Percentiles rank a stretch among this genome's conserved stretches.
phyloP scores from a whole-genome alignment of 139 green algal genomes.

The Chlorella sp. region DNA sequence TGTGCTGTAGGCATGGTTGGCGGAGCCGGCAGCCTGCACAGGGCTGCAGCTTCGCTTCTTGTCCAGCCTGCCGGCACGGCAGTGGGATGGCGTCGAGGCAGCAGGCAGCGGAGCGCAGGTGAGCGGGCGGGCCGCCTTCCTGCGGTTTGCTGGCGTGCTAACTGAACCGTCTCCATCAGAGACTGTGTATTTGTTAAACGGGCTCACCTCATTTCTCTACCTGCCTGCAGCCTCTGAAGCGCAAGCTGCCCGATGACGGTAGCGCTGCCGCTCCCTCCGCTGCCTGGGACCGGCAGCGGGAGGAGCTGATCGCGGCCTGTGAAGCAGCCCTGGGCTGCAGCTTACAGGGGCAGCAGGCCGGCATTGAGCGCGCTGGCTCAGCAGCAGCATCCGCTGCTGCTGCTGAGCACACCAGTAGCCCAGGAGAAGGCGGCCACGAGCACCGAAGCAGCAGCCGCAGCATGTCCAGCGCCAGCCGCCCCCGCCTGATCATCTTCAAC shows the following conservation, averaged over 20 bases:
- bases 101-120: background rate
- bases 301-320: constrained; percentile 18
- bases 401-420: background rate
- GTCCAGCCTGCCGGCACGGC: background rate
- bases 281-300: background rate
- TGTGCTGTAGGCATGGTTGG: background rate
- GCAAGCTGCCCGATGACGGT: background rate
- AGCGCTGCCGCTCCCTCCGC: background rate
- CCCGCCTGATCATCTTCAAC: constrained; percentile 58
- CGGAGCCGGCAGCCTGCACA: background rate
- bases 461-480: too few species aligned
- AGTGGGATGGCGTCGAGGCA: background rate
- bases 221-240: background rate
- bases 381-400: background rate
- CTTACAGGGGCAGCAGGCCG: too few species aligned
- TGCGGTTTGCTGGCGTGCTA: background rate
- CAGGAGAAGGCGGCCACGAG: too few species aligned
- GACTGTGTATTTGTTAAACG: too few species aligned
- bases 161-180: too few species aligned
- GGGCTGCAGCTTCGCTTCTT: constrained; percentile 2
- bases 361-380: too few species aligned
- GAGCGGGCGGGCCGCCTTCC: background rate
- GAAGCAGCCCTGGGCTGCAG: background rate
- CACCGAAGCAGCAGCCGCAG: too few species aligned
- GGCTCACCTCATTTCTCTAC: too few species aligned